Conservation (phyloP, 2,329 filamentous ascomycete species). For the Helotiales sp. region DNA sequence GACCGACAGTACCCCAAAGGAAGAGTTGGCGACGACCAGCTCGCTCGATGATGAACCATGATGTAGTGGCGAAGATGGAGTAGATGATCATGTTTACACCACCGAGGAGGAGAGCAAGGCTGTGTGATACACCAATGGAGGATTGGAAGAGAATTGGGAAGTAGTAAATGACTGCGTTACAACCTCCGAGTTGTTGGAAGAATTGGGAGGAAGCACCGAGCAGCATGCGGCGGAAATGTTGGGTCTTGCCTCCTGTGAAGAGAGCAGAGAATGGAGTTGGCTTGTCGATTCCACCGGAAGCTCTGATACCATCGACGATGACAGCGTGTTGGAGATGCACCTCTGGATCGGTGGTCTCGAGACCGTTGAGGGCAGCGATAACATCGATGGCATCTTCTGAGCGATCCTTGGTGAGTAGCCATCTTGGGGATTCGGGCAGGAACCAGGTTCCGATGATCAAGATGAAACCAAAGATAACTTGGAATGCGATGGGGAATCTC, state of each 20-base stretch:
- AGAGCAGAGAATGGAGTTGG: slow-evolving; percentile 41
- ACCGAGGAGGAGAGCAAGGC: slow-evolving; percentile 53
- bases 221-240: slow-evolving; percentile 54
- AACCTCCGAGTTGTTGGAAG: slow-evolving; percentile 51
- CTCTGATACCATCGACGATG: slow-evolving; percentile 40
- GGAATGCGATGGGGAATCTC: slow-evolving; percentile 86
- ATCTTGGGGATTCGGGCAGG: slow-evolving; percentile 95
- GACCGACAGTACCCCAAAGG: slow-evolving; percentile 65
- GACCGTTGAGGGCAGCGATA: slow-evolving; percentile 90
- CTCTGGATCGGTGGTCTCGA: slow-evolving; percentile 45
- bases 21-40: slow-evolving; percentile 71
- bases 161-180: slow-evolving; percentile 47
- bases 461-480: slow-evolving; percentile 86
- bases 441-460: slow-evolving; percentile 81
- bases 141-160: slow-evolving; percentile 53
- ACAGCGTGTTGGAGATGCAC: slow-evolving; percentile 35
- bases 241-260: slow-evolving; percentile 52
- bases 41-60: slow-evolving; percentile 54
- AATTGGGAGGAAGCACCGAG: slow-evolving; percentile 51
- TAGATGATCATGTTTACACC: slow-evolving; percentile 59
- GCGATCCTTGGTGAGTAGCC: slow-evolving; percentile 94
- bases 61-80: slow-evolving; percentile 51
- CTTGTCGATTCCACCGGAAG: slow-evolving; percentile 33
- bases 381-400: slow-evolving; percentile 97
- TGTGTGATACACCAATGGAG: slow-evolving; percentile 45